These are phyloP conservation scores for Holtermanniella nyarrowii DNA, from an alignment of 768 basidiomycete species.

Conservation along the genomic window DNA sequence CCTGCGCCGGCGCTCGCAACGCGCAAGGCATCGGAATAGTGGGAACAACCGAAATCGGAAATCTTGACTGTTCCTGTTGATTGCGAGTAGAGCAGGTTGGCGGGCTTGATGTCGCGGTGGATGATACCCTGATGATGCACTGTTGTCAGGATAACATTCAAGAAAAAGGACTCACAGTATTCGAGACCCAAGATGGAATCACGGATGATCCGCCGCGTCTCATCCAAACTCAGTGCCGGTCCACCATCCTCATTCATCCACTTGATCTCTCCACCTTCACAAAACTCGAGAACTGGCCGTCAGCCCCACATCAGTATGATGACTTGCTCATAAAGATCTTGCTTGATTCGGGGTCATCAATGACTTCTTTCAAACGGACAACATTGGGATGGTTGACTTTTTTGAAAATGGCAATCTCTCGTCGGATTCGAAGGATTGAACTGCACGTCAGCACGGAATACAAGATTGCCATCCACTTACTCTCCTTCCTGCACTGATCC, in stretches of 20 bases:
- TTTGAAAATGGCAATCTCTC: slow-evolving; percentile 98
- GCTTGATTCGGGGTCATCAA: slow-evolving; percentile 77
- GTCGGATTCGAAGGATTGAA: slow-evolving; percentile 55
- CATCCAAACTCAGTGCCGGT: slow-evolving; percentile 71
- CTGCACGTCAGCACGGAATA: background rate
- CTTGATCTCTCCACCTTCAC: slow-evolving; percentile 86
- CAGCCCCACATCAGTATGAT: slow-evolving; percentile 2
- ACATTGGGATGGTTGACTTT: slow-evolving; percentile 83
- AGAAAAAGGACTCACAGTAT: slow-evolving; percentile 58
- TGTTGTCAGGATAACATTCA: slow-evolving; percentile 37
- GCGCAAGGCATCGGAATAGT: slow-evolving; percentile 82
- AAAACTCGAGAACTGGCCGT: slow-evolving; percentile 80
- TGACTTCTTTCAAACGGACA: slow-evolving; percentile 81
- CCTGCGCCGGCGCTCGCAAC: slow-evolving; percentile 47
- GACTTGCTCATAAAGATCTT: slow-evolving; percentile 87
- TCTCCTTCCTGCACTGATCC: slow-evolving; percentile 19
- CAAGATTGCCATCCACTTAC: slow-evolving; percentile 14
- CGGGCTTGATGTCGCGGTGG: slow-evolving; percentile 98
- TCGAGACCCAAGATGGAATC: slow-evolving; percentile 91
- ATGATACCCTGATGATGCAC: slow-evolving; percentile 98
- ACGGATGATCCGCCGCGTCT: slow-evolving; percentile 76
- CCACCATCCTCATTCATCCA: slow-evolving; percentile 59
- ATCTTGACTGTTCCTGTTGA: slow-evolving; percentile 82
- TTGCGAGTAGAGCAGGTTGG: slow-evolving; percentile 82
- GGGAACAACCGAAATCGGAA: slow-evolving; percentile 94